phyloP scores from a whole-genome alignment of 345 rosid species.

The Populus ilicifolia region DNA sequence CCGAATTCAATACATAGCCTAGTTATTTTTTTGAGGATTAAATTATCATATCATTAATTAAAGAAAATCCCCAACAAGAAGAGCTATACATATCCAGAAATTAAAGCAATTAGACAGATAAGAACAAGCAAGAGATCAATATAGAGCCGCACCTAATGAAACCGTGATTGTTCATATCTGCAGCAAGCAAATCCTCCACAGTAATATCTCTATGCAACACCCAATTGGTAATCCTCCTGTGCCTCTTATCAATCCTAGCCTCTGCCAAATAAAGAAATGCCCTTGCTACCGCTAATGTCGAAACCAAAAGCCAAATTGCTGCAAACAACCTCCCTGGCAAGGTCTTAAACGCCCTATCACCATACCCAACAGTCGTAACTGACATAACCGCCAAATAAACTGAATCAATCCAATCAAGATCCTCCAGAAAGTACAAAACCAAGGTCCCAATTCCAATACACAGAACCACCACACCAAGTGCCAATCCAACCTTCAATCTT shows the following conservation, averaged over 20 bases:
- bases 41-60: background rate
- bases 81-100: background rate
- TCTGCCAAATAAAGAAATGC: conserved; percentile 49
- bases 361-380: conserved; percentile 60
- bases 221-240: conserved; percentile 41
- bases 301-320: conserved; percentile 43
- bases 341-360: conserved; percentile 46
- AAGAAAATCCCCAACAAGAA: background rate
- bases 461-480: conserved; percentile 42
- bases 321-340: conserved; percentile 49
- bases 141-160: conserved; percentile 26
- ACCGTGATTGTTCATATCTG: conserved; percentile 37
- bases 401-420: conserved; percentile 42
- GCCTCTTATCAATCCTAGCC: conserved; percentile 44
- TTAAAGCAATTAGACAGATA: background rate
- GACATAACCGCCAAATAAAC: conserved; percentile 56
- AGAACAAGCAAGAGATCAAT: background rate
- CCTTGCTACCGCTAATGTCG: conserved; percentile 49
- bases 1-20: background rate
- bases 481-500: conserved; percentile 44
- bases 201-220: conserved; percentile 42
- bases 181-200: conserved; percentile 39
- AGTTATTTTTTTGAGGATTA: background rate
- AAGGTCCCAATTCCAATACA: conserved; percentile 36
- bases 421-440: conserved; percentile 36